These are phyloP conservation scores for Hypoxylon sp. DNA, from an alignment of 2,329 filamentous ascomycete genomes.

Conservation along the genomic window DNA sequence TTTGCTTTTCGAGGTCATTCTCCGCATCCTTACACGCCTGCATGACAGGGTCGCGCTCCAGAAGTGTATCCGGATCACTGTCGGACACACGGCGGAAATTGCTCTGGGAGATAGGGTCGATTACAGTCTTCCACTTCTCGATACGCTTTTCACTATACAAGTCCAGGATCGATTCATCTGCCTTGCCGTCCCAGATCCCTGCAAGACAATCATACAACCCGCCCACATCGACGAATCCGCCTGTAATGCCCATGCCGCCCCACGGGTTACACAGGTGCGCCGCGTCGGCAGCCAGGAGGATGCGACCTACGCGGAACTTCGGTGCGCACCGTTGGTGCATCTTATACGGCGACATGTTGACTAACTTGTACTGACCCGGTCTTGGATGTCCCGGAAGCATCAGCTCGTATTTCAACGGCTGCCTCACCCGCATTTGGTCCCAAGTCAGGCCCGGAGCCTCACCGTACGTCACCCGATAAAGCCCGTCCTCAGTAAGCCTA, in stretches of 20 bases:
- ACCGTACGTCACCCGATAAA: slow-evolving; percentile 76
- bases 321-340: slow-evolving; percentile 73
- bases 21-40: slow-evolving; percentile 57
- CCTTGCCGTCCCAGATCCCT: slow-evolving; percentile 61
- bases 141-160: slow-evolving; percentile 63
- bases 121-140: slow-evolving; percentile 62
- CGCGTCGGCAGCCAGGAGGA: slow-evolving; percentile 72
- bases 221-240: slow-evolving; percentile 75
- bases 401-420: slow-evolving; percentile 68
- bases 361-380: slow-evolving; percentile 69
- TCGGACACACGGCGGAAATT: slow-evolving; percentile 63
- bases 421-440: slow-evolving; percentile 68
- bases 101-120: slow-evolving; percentile 60
- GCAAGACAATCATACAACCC: slow-evolving; percentile 72
- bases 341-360: slow-evolving; percentile 71
- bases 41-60: slow-evolving; percentile 59
- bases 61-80: slow-evolving; percentile 57
- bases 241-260: slow-evolving; percentile 74
- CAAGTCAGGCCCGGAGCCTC: slow-evolving; percentile 67
- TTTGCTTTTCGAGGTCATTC: slow-evolving; percentile 54
- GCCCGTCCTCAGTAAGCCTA: slow-evolving; percentile 69
- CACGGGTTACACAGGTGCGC: slow-evolving; percentile 70
- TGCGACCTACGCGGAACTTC: slow-evolving; percentile 69
- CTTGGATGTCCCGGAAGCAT: slow-evolving; percentile 73
- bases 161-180: slow-evolving; percentile 61